Evolutionary conservation across 805 yeast genomes (phyloP), one percentile per base, ranked within the genome.

Genomic region (Phaffomyces thermotolerans): DNA sequence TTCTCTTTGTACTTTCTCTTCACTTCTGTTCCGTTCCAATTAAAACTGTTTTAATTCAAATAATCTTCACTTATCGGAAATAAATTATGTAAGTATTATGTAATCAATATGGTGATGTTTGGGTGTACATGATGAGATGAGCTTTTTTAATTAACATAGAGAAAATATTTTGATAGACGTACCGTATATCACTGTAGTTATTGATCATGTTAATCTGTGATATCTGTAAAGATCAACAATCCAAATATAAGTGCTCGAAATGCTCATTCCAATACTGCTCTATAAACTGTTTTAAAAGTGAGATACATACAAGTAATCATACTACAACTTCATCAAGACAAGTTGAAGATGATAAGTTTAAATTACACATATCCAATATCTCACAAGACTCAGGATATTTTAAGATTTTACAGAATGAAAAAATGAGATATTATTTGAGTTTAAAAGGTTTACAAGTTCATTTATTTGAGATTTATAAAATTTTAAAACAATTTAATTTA

Each of bases 391-490:
- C 58, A 6, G 47, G 51, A 34, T 61, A 69, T 34, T 47, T 42
- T 3, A 45, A 48, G 6, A 42, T 78, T 1, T 39, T 73, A 0
- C 34, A 59, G 1, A 81, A 80, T 51, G 64, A 65, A 1, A 53
- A 65, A 31, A 66, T 85, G 22, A 58, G 59, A 45, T 57, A 66
- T 4, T 64, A 78, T 48, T 64, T 86, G 17, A 54, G 60, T 29
- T 76, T 72, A 43, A 76, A 78, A 13, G 64, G 81, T 1, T 64
- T 86, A 7, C 78, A 73, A 45, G 63, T 71, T 36, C 89, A 85
- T 56, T 60, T 86, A 6, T 51, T 64, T 20, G 59, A 73, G 0
- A 56, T 86, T 1, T 54, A 71, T 15, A 68, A 69, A 42, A 69
- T 84, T 15, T 67, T 83, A 1, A 59, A 62, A 29, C 78, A 81